Evolutionary conservation across 78 protist species (phyloP).

Genomic region (Planoprotostelium fungivorum): DNA sequence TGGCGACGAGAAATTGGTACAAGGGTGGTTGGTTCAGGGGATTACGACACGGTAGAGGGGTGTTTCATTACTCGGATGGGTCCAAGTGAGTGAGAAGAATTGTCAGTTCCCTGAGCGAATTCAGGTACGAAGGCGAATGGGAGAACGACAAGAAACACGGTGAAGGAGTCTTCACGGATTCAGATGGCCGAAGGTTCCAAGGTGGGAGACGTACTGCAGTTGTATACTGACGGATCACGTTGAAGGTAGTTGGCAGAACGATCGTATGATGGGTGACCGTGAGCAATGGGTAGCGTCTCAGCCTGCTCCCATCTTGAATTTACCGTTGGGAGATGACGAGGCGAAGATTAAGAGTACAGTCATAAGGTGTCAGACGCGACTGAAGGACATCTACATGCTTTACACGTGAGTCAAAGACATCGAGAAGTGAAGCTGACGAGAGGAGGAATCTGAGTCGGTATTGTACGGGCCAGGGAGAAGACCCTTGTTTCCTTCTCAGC

Average conservation of each 20-base stretch:
- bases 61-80: not conserved
- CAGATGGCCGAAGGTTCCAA: not conserved
- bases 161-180: not conserved
- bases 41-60: not conserved
- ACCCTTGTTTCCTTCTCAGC: not conserved
- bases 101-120: too few relatives aligned
- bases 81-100: not conserved
- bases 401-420: not conserved
- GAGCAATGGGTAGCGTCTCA: not conserved
- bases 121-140: not conserved
- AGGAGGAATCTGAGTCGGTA: not conserved
- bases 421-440: too few relatives aligned
- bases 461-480: not conserved
- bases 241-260: not conserved
- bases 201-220: too few relatives aligned
- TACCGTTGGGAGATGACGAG: not conserved
- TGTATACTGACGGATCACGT: too few relatives aligned
- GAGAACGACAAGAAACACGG: not conserved
- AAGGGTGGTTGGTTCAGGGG: not conserved
- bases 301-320: not conserved
- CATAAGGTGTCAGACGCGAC: not conserved
- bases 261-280: not conserved
- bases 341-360: not conserved
- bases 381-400: not conserved
- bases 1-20: not conserved